Conservation (phyloP, 2,329 filamentous ascomycete species). For the Phyllosticta citrichinensis region DNA sequence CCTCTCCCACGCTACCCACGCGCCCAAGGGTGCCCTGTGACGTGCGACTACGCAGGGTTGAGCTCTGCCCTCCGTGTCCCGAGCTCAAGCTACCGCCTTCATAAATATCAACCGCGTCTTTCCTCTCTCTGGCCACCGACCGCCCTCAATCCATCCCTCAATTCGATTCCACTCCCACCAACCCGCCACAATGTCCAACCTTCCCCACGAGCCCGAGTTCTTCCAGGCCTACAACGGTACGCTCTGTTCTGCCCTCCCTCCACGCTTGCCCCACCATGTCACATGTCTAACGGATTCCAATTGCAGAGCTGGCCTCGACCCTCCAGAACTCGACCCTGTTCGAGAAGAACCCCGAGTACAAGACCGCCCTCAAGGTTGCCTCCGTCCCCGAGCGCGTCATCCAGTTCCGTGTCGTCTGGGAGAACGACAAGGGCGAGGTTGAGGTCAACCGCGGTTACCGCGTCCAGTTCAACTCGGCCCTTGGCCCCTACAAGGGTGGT, state of each 20-base stretch:
- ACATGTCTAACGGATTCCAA: slow-evolving; percentile 1
- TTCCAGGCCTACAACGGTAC: slow-evolving; percentile 95
- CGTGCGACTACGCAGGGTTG: background rate
- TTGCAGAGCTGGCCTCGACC: slow-evolving; percentile 78
- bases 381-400: slow-evolving; percentile 90
- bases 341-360: slow-evolving; percentile 88
- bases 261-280: background rate
- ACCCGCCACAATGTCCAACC: slow-evolving; percentile 58
- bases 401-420: slow-evolving; percentile 96
- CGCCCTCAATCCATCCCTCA: slow-evolving; percentile 1
- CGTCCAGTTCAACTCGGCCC: slow-evolving; percentile 96
- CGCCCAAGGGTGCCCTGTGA: slow-evolving; percentile 5
- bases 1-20: slow-evolving; percentile 5
- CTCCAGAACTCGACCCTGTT: slow-evolving; percentile 92
- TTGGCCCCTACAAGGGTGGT: slow-evolving; percentile 97
- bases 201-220: slow-evolving; percentile 88
- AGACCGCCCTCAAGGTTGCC: slow-evolving; percentile 76
- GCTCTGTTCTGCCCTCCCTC: slow-evolving; percentile 20
- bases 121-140: slow-evolving; percentile 10
- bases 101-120: slow-evolving; percentile 8
- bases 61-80: slow-evolving; percentile 13
- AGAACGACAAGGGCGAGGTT: slow-evolving; percentile 79
- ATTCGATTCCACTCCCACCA: background rate
- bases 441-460: slow-evolving; percentile 93
- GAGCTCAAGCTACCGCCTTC: slow-evolving; percentile 6